Conservation (phyloP, 1,284 basidiomycete genomes). For the Sparassis latifolia region DNA sequence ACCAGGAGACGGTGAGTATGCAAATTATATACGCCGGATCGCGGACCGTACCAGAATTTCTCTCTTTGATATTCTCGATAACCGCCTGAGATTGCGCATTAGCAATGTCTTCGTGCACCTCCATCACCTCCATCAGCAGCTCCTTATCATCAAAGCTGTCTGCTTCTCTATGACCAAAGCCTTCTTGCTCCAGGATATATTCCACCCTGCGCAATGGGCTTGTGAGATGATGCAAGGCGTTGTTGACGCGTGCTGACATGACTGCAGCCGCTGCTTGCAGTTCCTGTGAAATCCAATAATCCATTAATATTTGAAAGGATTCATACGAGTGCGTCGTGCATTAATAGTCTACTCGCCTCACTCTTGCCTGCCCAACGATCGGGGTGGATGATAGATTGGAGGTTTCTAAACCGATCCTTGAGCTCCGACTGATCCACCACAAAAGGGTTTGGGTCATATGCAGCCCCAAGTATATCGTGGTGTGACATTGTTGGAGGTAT, state of each 20-base stretch:
- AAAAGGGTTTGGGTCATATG: constrained; percentile 60
- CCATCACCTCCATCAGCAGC: constrained; percentile 77
- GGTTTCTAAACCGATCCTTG: constrained; percentile 54
- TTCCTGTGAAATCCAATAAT: constrained; percentile 31
- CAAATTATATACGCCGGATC: not conserved
- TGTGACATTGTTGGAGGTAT: constrained; percentile 45
- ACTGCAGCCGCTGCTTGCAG: constrained; percentile 56
- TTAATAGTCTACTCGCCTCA: constrained; percentile 33
- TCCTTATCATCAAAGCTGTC: constrained; percentile 71
- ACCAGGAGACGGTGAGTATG: not conserved
- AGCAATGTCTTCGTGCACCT: constrained; percentile 76
- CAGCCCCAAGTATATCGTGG: constrained; percentile 58
- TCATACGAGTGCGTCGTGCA: not conserved
- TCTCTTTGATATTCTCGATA: constrained; percentile 45
- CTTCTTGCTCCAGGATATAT: constrained; percentile 66
- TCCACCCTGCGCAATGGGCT: constrained; percentile 61
- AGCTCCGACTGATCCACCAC: constrained; percentile 47
- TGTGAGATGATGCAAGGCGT: constrained; percentile 65
- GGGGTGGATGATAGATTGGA: constrained; percentile 76
- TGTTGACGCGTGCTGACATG: constrained; percentile 69
- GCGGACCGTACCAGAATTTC: constrained; percentile 54
- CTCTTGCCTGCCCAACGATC: constrained; percentile 70
- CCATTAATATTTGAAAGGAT: not conserved
- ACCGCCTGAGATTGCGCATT: constrained; percentile 46
- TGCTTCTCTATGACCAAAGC: constrained; percentile 57